Evolutionary conservation across 2,329 filamentous ascomycete genomes (phyloP).

Genomic region (Chrysoporthe deuterocubensis): DNA sequence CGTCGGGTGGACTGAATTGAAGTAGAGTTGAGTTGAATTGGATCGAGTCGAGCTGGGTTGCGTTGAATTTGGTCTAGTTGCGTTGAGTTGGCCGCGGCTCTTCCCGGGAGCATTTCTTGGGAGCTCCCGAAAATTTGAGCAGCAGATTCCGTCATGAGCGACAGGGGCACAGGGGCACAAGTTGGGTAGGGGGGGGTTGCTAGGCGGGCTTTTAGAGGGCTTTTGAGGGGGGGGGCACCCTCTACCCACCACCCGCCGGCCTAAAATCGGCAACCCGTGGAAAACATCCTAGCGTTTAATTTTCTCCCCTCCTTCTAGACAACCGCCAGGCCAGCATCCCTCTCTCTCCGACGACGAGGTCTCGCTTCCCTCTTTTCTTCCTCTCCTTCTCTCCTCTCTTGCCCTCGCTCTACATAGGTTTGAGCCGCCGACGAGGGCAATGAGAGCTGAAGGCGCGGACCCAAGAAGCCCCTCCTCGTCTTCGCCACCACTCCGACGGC

Average conservation of each 20-base stretch:
- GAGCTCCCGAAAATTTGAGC: constrained; percentile 27
- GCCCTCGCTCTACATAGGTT: background rate
- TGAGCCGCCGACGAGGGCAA: background rate
- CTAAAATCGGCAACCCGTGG: constrained; percentile 19
- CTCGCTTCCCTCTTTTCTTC: background rate
- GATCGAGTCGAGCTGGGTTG: background rate
- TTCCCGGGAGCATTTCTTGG: constrained; percentile 23
- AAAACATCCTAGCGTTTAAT: no score
- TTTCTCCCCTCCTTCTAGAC: background rate
- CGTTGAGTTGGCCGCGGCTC: constrained; percentile 26
- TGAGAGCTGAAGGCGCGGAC: constrained; percentile 8
- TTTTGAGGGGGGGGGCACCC: no score
- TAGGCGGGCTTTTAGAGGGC: no score
- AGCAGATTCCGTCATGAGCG: constrained; percentile 9
- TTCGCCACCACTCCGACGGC: constrained; percentile 2
- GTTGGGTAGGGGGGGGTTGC: no score
- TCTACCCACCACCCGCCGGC: background rate
- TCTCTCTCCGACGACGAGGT: no score
- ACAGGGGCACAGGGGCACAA: background rate
- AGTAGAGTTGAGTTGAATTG: background rate
- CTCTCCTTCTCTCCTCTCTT: background rate
- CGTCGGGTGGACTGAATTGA: background rate
- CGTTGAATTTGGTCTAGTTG: background rate
- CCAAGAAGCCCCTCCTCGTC: background rate
- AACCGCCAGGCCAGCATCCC: no score